Evolutionary conservation across 2,329 filamentous ascomycete genomes (phyloP).

Genomic region (Huntiella bhutanensis): DNA sequence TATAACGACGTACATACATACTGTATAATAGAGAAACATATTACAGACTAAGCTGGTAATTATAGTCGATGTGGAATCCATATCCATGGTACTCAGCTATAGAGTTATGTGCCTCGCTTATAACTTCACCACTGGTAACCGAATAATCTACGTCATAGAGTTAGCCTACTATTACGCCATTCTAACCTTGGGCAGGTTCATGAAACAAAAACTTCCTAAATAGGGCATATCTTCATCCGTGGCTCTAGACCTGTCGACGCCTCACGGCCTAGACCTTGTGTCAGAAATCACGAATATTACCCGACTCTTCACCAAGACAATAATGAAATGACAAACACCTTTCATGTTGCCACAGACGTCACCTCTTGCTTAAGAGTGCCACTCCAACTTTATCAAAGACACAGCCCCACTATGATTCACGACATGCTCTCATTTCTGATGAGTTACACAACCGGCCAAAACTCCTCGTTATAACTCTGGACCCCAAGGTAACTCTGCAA

Average conservation of each 20-base stretch:
- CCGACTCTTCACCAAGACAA: not conserved
- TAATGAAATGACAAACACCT: slow-evolving; percentile 21
- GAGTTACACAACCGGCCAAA: slow-evolving; percentile 41
- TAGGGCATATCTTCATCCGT: slow-evolving; percentile 51
- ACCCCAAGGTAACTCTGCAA: slow-evolving; percentile 29
- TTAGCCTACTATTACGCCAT: no score
- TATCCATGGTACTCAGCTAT: no score
- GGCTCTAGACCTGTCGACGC: slow-evolving; percentile 48
- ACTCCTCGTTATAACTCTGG: slow-evolving; percentile 31
- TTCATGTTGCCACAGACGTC: slow-evolving; percentile 49
- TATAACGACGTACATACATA: no score
- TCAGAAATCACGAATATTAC: slow-evolving; percentile 36
- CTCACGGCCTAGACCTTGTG: slow-evolving; percentile 43
- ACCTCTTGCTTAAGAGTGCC: slow-evolving; percentile 44
- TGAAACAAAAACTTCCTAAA: slow-evolving; percentile 17
- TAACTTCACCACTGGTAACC: no score
- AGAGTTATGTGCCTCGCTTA: no score
- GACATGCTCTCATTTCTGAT: slow-evolving; percentile 50
- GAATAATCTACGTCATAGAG: no score
- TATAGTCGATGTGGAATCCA: no score
- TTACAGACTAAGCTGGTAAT: no score
- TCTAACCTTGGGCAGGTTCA: no score
- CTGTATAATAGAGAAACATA: no score
- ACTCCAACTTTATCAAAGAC: slow-evolving; percentile 26
- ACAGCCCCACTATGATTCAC: slow-evolving; percentile 37